phyloP scores from a whole-genome alignment of 1,284 basidiomycete species.

The Melanopsichium pennsylvanicum region DNA sequence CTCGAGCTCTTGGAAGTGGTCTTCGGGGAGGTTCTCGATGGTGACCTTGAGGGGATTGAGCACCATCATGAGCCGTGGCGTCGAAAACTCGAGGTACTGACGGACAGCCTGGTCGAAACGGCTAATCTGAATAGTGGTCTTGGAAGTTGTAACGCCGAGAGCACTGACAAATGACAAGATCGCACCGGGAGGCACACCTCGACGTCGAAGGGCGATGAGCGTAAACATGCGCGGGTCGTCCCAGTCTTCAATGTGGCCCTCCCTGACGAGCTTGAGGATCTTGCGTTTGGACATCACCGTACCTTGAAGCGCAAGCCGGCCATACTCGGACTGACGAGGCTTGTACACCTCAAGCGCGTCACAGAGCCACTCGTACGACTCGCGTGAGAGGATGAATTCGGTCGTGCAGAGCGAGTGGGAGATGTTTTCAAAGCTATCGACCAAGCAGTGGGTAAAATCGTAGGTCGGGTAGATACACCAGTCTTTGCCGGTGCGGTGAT shows the following conservation, averaged over 20 bases:
- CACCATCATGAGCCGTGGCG: slow-evolving; percentile 91
- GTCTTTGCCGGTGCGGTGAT: slow-evolving; percentile 90
- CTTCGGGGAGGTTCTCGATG: slow-evolving; percentile 83
- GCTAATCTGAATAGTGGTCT: slow-evolving; percentile 83
- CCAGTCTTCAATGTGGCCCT: slow-evolving; percentile 87
- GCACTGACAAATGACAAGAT: slow-evolving; percentile 90
- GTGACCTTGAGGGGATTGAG: slow-evolving; percentile 88
- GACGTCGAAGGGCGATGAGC: slow-evolving; percentile 89
- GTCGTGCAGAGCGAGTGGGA: slow-evolving; percentile 97
- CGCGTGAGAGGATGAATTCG: slow-evolving; percentile 94
- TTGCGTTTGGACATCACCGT: slow-evolving; percentile 98
- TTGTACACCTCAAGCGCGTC: slow-evolving; percentile 96
- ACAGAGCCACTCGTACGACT: slow-evolving; percentile 99
- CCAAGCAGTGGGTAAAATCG: slow-evolving; percentile 98
- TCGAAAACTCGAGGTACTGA: slow-evolving; percentile 86
- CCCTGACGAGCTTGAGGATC: slow-evolving; percentile 86
- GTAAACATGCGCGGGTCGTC: slow-evolving; percentile 99
- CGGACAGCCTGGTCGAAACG: slow-evolving; percentile 91
- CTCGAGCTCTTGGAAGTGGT: slow-evolving; percentile 82
- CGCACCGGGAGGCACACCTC: slow-evolving; percentile 94
- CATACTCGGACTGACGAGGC: slow-evolving; percentile 97
- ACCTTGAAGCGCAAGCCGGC: slow-evolving; percentile 89
- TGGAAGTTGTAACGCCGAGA: slow-evolving; percentile 85
- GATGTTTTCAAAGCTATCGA: slow-evolving; percentile 99
- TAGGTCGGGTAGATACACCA: slow-evolving; percentile 93